Conservation (phyloP, 1,139 yeast species). For the Candida sojae region DNA sequence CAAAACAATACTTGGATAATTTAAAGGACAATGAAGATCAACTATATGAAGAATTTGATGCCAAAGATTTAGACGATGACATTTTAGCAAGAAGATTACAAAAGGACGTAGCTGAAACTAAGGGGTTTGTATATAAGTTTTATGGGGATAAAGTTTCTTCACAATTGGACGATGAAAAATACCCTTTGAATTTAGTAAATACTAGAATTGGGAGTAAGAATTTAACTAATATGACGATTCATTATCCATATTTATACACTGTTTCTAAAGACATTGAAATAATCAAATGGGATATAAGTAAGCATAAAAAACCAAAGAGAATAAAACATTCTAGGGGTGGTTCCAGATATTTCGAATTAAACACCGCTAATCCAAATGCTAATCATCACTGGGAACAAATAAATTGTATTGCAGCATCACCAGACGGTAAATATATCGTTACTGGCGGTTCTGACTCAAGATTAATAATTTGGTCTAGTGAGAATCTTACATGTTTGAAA, state of each 20-base stretch:
- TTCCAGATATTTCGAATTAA: conserved; percentile 34
- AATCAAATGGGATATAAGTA: conserved; percentile 66
- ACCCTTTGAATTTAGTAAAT: conserved; percentile 23
- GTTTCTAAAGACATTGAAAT: conserved; percentile 81
- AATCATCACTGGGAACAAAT: conserved; percentile 79
- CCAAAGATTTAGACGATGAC: conserved; percentile 86
- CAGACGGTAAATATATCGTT: conserved; percentile 84
- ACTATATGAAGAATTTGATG: conserved; percentile 69
- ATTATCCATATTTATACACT: conserved; percentile 68
- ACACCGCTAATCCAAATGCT: conserved; percentile 36
- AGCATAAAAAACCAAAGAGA: conserved; percentile 55
- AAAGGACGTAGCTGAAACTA: conserved; percentile 86
- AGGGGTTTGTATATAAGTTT: conserved; percentile 78
- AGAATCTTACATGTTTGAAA: conserved; percentile 70
- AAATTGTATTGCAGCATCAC: conserved; percentile 76
- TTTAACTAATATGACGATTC: conserved; percentile 53
- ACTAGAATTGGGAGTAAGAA: conserved; percentile 64
- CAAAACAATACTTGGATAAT: conserved; percentile 87
- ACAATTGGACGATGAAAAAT: conserved; percentile 37
- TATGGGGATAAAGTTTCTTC: conserved; percentile 50
- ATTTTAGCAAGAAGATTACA: conserved; percentile 77
- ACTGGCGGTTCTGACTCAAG: conserved; percentile 89
- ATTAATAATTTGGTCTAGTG: conserved; percentile 83
- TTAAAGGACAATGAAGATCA: conserved; percentile 58
- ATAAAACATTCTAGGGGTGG: conserved; percentile 71